Conservation (phyloP, 2,329 filamentous ascomycete genomes). For the Acephala macrosclerotiorum region DNA sequence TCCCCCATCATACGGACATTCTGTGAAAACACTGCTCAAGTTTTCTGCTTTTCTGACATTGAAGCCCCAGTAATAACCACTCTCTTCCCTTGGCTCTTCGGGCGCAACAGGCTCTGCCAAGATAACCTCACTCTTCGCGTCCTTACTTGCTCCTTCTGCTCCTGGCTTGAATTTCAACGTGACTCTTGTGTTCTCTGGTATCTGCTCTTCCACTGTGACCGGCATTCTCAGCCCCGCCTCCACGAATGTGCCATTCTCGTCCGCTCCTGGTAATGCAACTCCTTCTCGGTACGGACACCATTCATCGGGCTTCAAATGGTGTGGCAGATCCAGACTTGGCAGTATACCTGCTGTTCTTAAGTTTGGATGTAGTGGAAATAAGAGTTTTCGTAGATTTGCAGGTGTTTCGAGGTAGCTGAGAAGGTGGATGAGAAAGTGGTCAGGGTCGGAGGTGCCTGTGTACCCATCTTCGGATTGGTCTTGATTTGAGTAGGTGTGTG, state of each 20-base stretch:
- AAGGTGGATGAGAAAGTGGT: slow-evolving; percentile 81
- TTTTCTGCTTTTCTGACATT: slow-evolving; percentile 69
- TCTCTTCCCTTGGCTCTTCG: slow-evolving; percentile 72
- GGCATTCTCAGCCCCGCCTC: slow-evolving; percentile 64
- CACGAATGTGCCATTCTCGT: slow-evolving; percentile 57
- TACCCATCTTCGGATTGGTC: slow-evolving; percentile 52
- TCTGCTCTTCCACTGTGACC: slow-evolving; percentile 50
- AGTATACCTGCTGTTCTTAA: slow-evolving; percentile 75
- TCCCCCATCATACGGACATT: slow-evolving; percentile 75
- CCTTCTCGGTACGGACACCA: slow-evolving; percentile 85
- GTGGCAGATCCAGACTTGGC: slow-evolving; percentile 83
- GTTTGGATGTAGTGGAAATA: slow-evolving; percentile 84
- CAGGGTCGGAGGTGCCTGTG: slow-evolving; percentile 76
- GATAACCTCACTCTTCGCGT: slow-evolving; percentile 34
- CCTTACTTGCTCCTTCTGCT: slow-evolving; percentile 48
- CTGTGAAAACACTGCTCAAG: slow-evolving; percentile 79
- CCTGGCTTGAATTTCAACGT: slow-evolving; percentile 70
- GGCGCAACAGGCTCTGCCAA: slow-evolving; percentile 70
- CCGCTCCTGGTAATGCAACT: slow-evolving; percentile 62
- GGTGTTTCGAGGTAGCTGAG: slow-evolving; percentile 85
- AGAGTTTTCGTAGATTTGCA: slow-evolving; percentile 76
- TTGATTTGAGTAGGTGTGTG: slow-evolving; percentile 46
- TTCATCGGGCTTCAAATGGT: slow-evolving; percentile 78
- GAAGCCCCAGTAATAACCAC: slow-evolving; percentile 89
- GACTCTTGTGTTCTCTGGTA: slow-evolving; percentile 75